A percentile compares a stretch with the other conserved stretches of the same genome.
These are phyloP conservation scores for Magnolia sinica DNA, from an alignment of 164 flowering plant genomes.

Conservation along the genomic window DNA sequence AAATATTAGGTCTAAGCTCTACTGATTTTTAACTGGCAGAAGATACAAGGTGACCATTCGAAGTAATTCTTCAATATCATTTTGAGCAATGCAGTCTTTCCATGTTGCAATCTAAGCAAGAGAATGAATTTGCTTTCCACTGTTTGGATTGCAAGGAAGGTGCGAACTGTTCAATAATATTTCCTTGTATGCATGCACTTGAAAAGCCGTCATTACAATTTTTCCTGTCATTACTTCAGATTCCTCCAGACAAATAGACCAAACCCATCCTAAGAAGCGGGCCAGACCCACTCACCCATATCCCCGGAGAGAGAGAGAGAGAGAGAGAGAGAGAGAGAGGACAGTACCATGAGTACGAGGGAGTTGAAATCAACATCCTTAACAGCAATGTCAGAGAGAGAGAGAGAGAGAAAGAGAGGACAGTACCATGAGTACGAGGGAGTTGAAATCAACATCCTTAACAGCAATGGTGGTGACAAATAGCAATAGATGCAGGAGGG, in stretches of 20 bases:
- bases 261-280: not conserved
- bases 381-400: not conserved
- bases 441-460: conserved; percentile 7
- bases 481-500: not conserved
- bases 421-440: conserved; percentile 9
- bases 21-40: no score
- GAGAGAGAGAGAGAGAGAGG: no score
- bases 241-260: no score
- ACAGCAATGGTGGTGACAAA: not conserved
- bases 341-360: conserved; percentile 7
- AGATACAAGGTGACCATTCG: no score
- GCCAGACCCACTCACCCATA: no score
- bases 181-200: not conserved
- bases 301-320: not conserved
- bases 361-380: conserved; percentile 7
- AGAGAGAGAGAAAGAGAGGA: no score
- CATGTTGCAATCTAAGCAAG: not conserved
- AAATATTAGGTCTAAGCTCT: no score
- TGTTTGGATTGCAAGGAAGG: not conserved
- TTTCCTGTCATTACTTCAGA: not conserved
- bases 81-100: not conserved
- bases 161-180: not conserved
- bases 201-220: no score
- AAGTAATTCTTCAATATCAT: not conserved
- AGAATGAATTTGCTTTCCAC: not conserved